These are phyloP conservation scores for Fusarium sterilihyphosum DNA, from an alignment of 2,329 filamentous ascomycete genomes.

Conservation along the genomic window DNA sequence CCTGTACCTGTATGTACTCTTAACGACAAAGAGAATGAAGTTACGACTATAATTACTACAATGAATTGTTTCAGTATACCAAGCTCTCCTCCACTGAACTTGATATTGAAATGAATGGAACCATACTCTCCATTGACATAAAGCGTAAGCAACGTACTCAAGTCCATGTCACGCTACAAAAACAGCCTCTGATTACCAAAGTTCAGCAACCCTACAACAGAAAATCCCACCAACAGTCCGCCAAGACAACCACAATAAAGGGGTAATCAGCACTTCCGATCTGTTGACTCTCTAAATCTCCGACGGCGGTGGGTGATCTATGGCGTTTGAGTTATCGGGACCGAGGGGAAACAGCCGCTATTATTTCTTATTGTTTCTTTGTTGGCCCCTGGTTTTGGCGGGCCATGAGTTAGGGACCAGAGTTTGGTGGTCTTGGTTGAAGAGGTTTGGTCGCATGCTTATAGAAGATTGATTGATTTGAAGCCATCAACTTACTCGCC, in stretches of 20 bases:
- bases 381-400: background rate
- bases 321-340: background rate
- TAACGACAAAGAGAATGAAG: slow-evolving; percentile 35
- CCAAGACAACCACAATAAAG: background rate
- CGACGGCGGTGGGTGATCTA: background rate
- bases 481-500: no score
- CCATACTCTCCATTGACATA: background rate
- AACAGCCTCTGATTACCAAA: background rate
- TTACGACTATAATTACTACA: slow-evolving; percentile 20
- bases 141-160: accelerated
- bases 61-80: background rate
- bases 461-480: no score
- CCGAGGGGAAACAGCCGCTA: background rate
- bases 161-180: background rate
- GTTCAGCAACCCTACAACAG: background rate
- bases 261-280: background rate
- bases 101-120: background rate
- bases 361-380: background rate
- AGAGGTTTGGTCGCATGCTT: background rate
- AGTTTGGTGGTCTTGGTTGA: background rate
- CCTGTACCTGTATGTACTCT: slow-evolving; percentile 28
- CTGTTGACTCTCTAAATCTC: background rate
- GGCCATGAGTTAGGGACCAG: background rate
- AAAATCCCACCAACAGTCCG: background rate
- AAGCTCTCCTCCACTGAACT: background rate